Conservation (phyloP, 2,329 filamentous ascomycete species). For the Catunica adiposa region DNA sequence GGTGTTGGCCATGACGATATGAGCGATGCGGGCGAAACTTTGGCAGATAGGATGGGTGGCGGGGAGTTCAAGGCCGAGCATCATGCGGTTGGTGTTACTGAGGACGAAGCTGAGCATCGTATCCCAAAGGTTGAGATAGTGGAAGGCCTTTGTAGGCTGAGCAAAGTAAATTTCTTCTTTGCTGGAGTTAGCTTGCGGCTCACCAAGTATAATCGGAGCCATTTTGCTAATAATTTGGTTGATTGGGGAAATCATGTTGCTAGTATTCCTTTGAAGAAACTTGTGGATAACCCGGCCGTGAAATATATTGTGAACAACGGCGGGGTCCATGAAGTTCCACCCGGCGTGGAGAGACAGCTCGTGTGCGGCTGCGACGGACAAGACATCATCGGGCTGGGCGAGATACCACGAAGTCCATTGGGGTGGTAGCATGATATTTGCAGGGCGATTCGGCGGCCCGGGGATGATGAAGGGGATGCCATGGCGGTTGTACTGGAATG, state of each 20-base stretch:
- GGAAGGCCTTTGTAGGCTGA: conserved; percentile 20
- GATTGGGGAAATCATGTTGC: conserved; percentile 24
- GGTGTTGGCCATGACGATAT: conserved; percentile 30
- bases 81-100: conserved; percentile 27
- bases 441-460: conserved; percentile 24
- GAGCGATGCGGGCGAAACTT: conserved; percentile 31
- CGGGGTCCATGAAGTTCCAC: conserved; percentile 28
- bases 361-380: conserved; percentile 28
- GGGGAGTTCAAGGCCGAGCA: conserved; percentile 25
- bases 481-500: conserved; percentile 27
- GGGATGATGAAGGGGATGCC: conserved; percentile 27
- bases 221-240: conserved; percentile 16
- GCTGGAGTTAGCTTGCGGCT: neutral
- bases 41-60: conserved; percentile 18
- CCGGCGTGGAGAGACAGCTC: conserved; percentile 23
- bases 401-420: conserved; percentile 30
- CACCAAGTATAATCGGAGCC: neutral
- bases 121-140: conserved; percentile 28
- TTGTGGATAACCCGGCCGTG: conserved; percentile 28
- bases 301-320: conserved; percentile 23
- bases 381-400: conserved; percentile 28
- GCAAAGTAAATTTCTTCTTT: conserved; percentile 23
- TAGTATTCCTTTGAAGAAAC: conserved; percentile 26
- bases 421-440: conserved; percentile 29
- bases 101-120: conserved; percentile 28